Base-by-base conservation (phyloP, 768 basidiomycete genomes). In the Mycena venus region DNA sequence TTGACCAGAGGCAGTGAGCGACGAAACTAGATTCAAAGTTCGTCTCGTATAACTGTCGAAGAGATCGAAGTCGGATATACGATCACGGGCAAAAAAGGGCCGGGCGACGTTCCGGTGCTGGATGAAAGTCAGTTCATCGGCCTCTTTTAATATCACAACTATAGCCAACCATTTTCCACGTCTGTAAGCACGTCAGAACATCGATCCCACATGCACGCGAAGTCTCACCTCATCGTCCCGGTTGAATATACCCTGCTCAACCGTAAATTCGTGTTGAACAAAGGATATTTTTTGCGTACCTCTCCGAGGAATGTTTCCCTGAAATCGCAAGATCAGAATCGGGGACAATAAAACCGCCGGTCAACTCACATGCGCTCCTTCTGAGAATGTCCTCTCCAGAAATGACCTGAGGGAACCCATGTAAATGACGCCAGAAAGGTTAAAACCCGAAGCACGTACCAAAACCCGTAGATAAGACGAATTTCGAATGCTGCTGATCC, bases 41-140 rank as follows among this genome's bases (percentile, higher is more conserved):
- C 84, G 85, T 27, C 80, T 72, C 10, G 88, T 83, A 73, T 92
- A 88, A 51, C 83, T 84, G 76, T 94, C 92, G 77, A 94, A 94
- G 53, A 90, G 85, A 21, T 92, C 89, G 63, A 93, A 93, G 78
- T 95, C 93, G 10, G 90, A 88, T 51, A 92, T 89, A 32, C 93
- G 89, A 72, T 94, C 93, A n/a, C 89, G 88, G 17, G 92, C 89
- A 78, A 95, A 94, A 83, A 94, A 95, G 4, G 94, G 94, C 7
- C 94, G 90, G 3, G 93, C 89, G 59, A 89, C 90, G 3, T 87
- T 83, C 36, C 94, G 90, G 73, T 94, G 93, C 92, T 93, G 76
- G 71, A 62, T 29, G 6, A 23, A 70, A 59, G 2, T 58, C 8
- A 42, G 17, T 51, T 27, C 9, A n/a, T 21, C 4, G n/a, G 1